These are phyloP conservation scores for Cyclotella kingstonii DNA, from an alignment of 108 stramenopile species.

Conservation along the genomic window DNA sequence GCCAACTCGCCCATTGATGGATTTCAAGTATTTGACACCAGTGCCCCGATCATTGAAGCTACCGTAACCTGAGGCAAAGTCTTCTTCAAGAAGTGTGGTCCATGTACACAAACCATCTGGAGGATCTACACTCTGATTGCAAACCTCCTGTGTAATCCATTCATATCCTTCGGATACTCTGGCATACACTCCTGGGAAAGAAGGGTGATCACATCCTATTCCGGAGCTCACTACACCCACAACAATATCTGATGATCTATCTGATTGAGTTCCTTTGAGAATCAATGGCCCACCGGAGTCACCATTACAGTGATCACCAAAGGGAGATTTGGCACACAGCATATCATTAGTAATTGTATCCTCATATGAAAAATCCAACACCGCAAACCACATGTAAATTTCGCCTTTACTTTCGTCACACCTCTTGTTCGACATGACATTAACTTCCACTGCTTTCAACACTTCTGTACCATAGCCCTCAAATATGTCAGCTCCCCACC, in stretches of 20 bases:
- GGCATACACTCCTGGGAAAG: conserved; percentile 42
- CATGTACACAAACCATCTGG: no score
- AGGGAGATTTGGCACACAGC: conserved; percentile 26
- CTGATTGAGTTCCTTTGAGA: conserved; percentile 6
- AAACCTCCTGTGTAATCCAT: conserved; percentile 21
- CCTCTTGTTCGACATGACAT: conserved; percentile 27
- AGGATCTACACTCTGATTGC: conserved; percentile 2
- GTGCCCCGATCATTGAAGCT: no score
- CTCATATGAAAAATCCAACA: conserved; percentile 10
- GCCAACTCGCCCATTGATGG: no score
- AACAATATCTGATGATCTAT: conserved; percentile 23
- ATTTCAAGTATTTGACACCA: no score
- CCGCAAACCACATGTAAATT: conserved; percentile 5
- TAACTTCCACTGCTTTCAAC: conserved; percentile 24
- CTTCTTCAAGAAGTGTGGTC: no score
- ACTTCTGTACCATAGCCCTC: conserved; percentile 1
- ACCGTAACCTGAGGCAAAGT: no score
- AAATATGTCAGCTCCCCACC: conserved; percentile 41
- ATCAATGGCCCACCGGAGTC: conserved; percentile 37
- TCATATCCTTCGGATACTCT: conserved; percentile 14
- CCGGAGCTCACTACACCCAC: conserved; percentile 43
- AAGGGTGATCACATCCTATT: conserved; percentile 10
- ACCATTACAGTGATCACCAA: conserved; percentile 31
- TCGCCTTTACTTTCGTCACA: conserved; percentile 28
- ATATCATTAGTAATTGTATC: conserved; percentile 37